A percentile compares a stretch with the other conserved stretches of the same genome.
These are phyloP conservation scores for Cadophora sp. DNA, from an alignment of 2,329 filamentous ascomycete species.

Conservation along the genomic window DNA sequence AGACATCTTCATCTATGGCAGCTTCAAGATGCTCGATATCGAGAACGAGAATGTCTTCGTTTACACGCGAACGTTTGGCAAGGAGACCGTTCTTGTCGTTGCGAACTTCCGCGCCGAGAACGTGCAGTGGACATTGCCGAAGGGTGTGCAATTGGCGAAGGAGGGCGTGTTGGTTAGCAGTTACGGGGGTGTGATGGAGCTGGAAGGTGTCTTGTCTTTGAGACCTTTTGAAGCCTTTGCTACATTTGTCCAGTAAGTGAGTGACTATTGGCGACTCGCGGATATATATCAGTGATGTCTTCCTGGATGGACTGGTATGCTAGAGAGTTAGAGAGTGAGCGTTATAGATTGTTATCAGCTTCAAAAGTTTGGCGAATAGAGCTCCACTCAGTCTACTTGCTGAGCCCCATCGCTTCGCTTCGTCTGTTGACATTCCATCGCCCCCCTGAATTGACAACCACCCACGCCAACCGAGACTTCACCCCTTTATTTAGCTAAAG, in stretches of 20 bases:
- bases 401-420: too few relatives aligned
- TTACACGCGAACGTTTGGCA: conserved; percentile 47
- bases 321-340: background rate
- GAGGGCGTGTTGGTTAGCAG: conserved; percentile 9
- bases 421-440: too few relatives aligned
- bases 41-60: conserved; percentile 62
- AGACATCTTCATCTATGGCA: conserved; percentile 72
- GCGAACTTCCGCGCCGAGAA: conserved; percentile 33
- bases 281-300: background rate
- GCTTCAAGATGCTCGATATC: conserved; percentile 61
- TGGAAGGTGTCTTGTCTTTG: conserved; percentile 9
- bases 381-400: too few relatives aligned
- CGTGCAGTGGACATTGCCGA: conserved; percentile 32
- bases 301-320: background rate
- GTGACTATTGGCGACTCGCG: background rate
- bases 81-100: conserved; percentile 34
- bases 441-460: too few relatives aligned
- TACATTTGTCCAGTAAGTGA: conserved; percentile 11
- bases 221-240: conserved; percentile 23
- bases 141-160: conserved; percentile 4
- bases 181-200: conserved; percentile 20
- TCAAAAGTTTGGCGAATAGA: too few relatives aligned
- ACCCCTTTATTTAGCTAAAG: too few relatives aligned
- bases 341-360: too few relatives aligned
- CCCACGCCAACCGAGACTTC: too few relatives aligned